Evolutionary conservation across 495 filamentous ascomycete species (phyloP).

Genomic region (Lasiosphaeria ovina): DNA sequence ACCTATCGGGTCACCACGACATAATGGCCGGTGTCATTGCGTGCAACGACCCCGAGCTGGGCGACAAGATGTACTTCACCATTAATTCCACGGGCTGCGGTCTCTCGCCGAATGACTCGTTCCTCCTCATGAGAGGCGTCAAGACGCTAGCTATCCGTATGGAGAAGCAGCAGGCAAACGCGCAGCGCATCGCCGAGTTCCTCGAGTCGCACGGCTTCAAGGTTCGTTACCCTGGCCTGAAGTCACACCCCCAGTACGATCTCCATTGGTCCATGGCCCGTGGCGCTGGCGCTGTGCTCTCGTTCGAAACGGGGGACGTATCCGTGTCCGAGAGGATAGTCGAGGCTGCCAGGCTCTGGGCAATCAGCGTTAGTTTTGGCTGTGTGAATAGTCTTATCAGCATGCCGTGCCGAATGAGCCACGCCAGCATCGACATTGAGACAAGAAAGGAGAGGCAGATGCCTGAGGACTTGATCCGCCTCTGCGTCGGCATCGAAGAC

Average conservation of each 20-base stretch:
- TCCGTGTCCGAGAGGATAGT: constrained; percentile 85
- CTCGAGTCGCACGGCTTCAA: constrained; percentile 89
- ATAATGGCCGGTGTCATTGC: constrained; percentile 97
- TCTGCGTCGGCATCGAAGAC: constrained; percentile 98
- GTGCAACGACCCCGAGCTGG: constrained; percentile 74
- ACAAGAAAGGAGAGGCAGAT: constrained; percentile 84
- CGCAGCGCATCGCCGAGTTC: constrained; percentile 86
- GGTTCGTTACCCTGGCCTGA: constrained; percentile 90
- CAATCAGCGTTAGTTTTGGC: constrained; percentile 93
- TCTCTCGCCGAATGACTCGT: constrained; percentile 90
- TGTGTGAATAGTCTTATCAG: constrained; percentile 98
- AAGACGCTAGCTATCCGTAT: constrained; percentile 97
- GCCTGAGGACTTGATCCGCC: constrained; percentile 91
- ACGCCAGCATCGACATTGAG: constrained; percentile 96
- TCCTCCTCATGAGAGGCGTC: constrained; percentile 88
- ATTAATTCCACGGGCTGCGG: constrained; percentile 96
- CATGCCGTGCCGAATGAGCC: constrained; percentile 99
- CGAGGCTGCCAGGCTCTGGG: constrained; percentile 86
- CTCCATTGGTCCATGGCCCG: constrained; percentile 93
- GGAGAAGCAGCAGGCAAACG: constrained; percentile 95
- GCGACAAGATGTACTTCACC: constrained; percentile 89
- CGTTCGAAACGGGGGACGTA: constrained; percentile 90
- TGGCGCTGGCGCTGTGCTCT: constrained; percentile 88
- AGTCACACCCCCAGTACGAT: constrained; percentile 93
- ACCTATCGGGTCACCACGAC: constrained; percentile 96